Conservation (phyloP, 208 protist genomes). For the Leishmania guyanensis region DNA sequence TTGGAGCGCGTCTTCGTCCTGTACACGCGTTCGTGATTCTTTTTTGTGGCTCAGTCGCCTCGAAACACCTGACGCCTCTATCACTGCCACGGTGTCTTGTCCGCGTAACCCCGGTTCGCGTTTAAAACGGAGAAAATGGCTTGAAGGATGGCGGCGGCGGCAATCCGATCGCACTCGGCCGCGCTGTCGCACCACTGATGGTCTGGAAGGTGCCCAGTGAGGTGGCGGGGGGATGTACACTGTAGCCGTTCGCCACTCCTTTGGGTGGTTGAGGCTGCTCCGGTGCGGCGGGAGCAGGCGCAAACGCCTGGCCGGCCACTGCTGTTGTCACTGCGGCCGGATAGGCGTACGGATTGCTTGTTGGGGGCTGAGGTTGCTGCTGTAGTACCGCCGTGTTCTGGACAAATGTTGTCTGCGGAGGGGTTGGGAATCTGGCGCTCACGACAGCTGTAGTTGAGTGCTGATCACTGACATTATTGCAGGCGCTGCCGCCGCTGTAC, state of each 20-base stretch:
- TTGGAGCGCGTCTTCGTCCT: background rate
- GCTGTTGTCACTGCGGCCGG: background rate
- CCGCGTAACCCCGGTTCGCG: background rate
- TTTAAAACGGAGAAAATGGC: constrained; percentile 26
- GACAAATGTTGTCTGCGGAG: background rate
- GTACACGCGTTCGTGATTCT: background rate
- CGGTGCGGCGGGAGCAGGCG: background rate
- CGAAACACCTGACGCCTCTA: background rate
- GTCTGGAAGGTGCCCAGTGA: constrained; percentile 13
- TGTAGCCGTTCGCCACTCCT: background rate
- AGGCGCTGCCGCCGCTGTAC: background rate
- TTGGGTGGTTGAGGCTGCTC: background rate
- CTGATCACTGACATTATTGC: background rate
- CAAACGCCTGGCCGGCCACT: background rate
- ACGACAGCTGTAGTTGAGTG: background rate
- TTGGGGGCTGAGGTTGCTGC: background rate
- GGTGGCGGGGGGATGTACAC: background rate
- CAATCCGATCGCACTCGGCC: background rate
- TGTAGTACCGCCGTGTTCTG: background rate
- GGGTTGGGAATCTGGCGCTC: background rate
- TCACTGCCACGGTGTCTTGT: background rate
- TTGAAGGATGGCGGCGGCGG: constrained; percentile 39
- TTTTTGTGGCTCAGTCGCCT: background rate
- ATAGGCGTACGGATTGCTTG: constrained; percentile 10
- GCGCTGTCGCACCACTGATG: background rate